phyloP scores from a whole-genome alignment of 2,329 filamentous ascomycete species.

The Diaporthe helianthi region DNA sequence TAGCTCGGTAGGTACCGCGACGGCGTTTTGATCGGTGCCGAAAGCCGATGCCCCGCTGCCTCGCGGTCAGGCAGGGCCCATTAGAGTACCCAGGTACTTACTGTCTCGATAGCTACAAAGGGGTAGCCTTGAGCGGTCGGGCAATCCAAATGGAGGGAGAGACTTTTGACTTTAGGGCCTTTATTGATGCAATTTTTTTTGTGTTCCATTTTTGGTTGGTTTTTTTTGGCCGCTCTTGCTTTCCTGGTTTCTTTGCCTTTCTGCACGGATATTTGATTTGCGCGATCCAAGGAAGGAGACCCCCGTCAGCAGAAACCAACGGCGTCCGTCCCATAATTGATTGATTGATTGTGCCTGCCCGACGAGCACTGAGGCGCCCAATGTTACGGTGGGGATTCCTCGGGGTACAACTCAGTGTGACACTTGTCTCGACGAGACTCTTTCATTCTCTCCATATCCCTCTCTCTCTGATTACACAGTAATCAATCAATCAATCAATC shows the following conservation, averaged over 20 bases:
- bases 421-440: not conserved
- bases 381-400: constrained; percentile 12
- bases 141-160: not conserved
- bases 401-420: constrained; percentile 2
- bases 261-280: not conserved
- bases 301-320: constrained; percentile 12
- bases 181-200: too few species aligned
- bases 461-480: too few species aligned
- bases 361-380: too few species aligned
- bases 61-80: too few species aligned
- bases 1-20: constrained; percentile 6
- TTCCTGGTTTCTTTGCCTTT: not conserved
- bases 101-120: too few species aligned
- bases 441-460: too few species aligned
- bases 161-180: too few species aligned
- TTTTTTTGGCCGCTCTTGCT: not conserved
- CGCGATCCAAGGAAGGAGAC: constrained; percentile 19
- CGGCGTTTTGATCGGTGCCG: constrained; percentile 17
- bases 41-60: not conserved
- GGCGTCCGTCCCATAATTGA: not conserved
- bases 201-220: too few species aligned
- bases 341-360: too few species aligned
- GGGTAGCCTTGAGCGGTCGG: not conserved
- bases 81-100: too few species aligned
- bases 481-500: too few species aligned